These are phyloP conservation scores for Trichosanthes truncata DNA, from an alignment of 306 rosid genomes.

Conservation along the genomic window DNA sequence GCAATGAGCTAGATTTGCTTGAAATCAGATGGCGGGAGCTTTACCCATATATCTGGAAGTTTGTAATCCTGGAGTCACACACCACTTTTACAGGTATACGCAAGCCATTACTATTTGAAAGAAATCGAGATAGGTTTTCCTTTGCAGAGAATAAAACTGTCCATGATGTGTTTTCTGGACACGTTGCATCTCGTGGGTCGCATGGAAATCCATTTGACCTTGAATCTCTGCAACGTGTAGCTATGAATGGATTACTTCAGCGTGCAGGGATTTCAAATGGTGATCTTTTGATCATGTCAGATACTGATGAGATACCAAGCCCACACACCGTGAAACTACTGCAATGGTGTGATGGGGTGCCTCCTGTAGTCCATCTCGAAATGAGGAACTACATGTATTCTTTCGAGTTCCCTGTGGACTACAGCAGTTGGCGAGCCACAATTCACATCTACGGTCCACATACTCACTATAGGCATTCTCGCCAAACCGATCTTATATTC, in stretches of 20 bases:
- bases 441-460: conserved; percentile 42
- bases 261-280: conserved; percentile 53
- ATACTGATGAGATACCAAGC: conserved; percentile 87
- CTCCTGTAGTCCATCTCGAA: conserved; percentile 74
- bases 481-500: conserved; percentile 40
- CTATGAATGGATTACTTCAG: conserved; percentile 50
- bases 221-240: conserved; percentile 51
- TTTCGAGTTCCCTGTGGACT: conserved; percentile 80
- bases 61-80: conserved; percentile 67
- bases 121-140: conserved; percentile 37
- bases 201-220: conserved; percentile 49
- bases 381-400: conserved; percentile 80
- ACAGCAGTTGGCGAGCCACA: conserved; percentile 87
- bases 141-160: conserved; percentile 49
- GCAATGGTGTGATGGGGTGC: conserved; percentile 89
- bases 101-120: conserved; percentile 50
- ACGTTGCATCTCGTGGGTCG: conserved; percentile 28
- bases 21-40: conserved; percentile 87
- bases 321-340: conserved; percentile 63
- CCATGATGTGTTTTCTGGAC: conserved; percentile 40
- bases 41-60: conserved; percentile 58
- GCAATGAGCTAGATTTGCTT: conserved; percentile 78
- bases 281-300: conserved; percentile 68
- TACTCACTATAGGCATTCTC: conserved; percentile 56
- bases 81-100: conserved; percentile 84